Evolutionary conservation across 83 land plant species (phyloP).

Genomic region (Thuja plicata): DNA sequence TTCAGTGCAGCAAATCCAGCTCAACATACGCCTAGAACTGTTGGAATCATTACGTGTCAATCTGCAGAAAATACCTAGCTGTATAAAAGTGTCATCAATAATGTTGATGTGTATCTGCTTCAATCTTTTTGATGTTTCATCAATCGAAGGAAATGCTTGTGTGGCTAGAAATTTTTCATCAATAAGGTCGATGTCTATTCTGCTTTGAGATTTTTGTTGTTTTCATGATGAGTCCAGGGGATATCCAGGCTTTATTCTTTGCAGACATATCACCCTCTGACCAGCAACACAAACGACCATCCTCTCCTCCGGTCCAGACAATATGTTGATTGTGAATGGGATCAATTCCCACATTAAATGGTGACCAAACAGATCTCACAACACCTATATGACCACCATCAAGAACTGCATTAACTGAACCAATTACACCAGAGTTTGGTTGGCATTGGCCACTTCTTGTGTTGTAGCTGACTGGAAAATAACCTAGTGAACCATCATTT

Average conservation of each 20-base stretch:
- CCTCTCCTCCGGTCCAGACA: constrained; percentile 98
- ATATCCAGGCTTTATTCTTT: constrained; percentile 70
- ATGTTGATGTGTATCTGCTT: constrained; percentile 54
- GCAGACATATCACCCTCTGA: constrained; percentile 40
- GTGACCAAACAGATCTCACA: constrained; percentile 74
- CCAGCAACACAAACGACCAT: constrained; percentile 97
- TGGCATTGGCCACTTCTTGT: constrained; percentile 4
- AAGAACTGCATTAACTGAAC: constrained; percentile 76
- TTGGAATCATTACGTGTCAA: neutral
- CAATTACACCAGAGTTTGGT: constrained; percentile 40
- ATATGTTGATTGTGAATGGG: constrained; percentile 30
- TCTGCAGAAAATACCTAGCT: neutral
- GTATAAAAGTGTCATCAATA: constrained; percentile 25
- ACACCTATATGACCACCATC: constrained; percentile 81
- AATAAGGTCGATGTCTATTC: constrained; percentile 63
- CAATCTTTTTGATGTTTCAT: constrained; percentile 29
- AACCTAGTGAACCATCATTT: constrained; percentile 76
- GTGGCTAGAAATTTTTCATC: neutral
- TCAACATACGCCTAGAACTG: neutral
- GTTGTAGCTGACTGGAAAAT: constrained; percentile 65
- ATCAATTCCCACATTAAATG: constrained; percentile 17
- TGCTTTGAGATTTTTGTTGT: constrained; percentile 28
- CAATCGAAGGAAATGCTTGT: constrained; percentile 19
- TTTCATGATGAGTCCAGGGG: constrained; percentile 56
- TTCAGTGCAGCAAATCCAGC: neutral